These are phyloP conservation scores for Aureobasidium zeae DNA, from an alignment of 2,329 filamentous ascomycete genomes.

Conservation along the genomic window DNA sequence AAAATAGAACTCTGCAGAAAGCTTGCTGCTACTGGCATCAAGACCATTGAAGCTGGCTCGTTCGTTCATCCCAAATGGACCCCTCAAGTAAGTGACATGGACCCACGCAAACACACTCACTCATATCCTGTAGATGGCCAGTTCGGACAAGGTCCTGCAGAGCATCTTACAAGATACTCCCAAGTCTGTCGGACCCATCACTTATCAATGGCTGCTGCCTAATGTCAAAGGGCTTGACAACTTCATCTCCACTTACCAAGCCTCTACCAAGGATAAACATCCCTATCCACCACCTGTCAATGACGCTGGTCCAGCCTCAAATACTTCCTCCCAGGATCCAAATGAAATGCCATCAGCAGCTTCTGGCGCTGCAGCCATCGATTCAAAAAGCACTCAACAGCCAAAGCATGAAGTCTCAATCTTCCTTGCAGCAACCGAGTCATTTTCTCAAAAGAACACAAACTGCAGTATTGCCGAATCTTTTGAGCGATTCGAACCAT, in stretches of 20 bases:
- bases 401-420: slow-evolving; percentile 56
- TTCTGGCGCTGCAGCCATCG: slow-evolving; percentile 30
- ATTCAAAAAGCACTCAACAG: slow-evolving; percentile 47
- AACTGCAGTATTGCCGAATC: slow-evolving; percentile 72
- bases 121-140: slow-evolving; percentile 54
- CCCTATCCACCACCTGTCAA: slow-evolving; percentile 37
- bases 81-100: slow-evolving; percentile 51
- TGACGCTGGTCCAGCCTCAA: slow-evolving; percentile 32
- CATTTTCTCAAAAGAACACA: slow-evolving; percentile 71
- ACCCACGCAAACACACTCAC: background rate
- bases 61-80: slow-evolving; percentile 81
- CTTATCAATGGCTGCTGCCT: slow-evolving; percentile 73
- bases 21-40: slow-evolving; percentile 58
- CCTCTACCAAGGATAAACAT: slow-evolving; percentile 34
- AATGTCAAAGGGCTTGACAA: slow-evolving; percentile 64
- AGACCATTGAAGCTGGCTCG: slow-evolving; percentile 69
- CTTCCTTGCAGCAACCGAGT: slow-evolving; percentile 73
- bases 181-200: slow-evolving; percentile 46
- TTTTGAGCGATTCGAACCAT: slow-evolving; percentile 57
- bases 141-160: slow-evolving; percentile 64
- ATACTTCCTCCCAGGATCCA: slow-evolving; percentile 35
- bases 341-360: slow-evolving; percentile 33
- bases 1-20: slow-evolving; percentile 69
- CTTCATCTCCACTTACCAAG: slow-evolving; percentile 42
- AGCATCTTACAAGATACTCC: slow-evolving; percentile 54